These are phyloP conservation scores for Microbotryomycetes sp. DNA, from an alignment of 1,284 basidiomycete genomes.

Conservation along the genomic window DNA sequence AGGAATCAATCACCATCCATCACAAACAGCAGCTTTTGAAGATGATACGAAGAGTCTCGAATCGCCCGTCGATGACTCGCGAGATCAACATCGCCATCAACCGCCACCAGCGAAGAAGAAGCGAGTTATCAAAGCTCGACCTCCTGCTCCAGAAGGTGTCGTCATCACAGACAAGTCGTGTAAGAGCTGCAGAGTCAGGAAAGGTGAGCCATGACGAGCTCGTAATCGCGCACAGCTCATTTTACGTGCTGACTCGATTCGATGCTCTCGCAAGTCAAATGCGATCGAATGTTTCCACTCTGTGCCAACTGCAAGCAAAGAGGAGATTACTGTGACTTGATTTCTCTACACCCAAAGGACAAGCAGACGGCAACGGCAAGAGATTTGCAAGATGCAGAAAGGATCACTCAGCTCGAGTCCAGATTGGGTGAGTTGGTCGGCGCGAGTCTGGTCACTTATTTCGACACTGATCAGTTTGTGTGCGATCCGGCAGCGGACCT, in stretches of 20 bases:
- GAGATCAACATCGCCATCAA: too few relatives aligned
- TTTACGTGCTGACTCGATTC: neutral
- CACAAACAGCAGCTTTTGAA: too few relatives aligned
- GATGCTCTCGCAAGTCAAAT: neutral
- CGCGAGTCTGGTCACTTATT: neutral
- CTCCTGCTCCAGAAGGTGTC: neutral
- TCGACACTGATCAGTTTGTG: too few relatives aligned
- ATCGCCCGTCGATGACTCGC: too few relatives aligned
- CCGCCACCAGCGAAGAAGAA: neutral
- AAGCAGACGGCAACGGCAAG: neutral
- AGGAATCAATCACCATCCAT: too few relatives aligned
- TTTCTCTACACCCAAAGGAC: slow-evolving; percentile 3
- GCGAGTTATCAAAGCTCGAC: neutral
- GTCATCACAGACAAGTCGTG: slow-evolving; percentile 1
- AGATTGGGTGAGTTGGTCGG: neutral
- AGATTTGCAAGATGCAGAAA: neutral
- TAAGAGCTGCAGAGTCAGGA: neutral
- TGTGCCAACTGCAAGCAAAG: slow-evolving; percentile 1
- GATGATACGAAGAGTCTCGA: too few relatives aligned
- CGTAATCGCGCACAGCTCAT: neutral
- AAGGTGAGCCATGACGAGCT: neutral
- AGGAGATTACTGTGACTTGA: neutral
- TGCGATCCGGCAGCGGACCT: slow-evolving; percentile 4
- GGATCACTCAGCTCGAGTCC: slow-evolving; percentile 3
- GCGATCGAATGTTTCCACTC: neutral